Conservation (phyloP, 176 grass and related monocot genomes). For the Avena insularis region DNA sequence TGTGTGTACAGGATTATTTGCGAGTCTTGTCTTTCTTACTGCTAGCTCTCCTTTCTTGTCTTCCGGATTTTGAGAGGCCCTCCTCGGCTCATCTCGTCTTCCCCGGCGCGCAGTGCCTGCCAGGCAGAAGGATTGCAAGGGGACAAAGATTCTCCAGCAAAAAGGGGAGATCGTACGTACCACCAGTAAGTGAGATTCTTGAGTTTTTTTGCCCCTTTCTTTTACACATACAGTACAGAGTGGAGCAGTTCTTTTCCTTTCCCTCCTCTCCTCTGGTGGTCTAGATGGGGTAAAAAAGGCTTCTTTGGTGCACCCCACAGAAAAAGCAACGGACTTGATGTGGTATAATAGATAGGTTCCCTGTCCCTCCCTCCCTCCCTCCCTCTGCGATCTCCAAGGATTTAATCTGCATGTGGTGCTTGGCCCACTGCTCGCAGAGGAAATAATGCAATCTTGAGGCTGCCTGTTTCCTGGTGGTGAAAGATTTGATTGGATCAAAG, state of each 20-base stretch:
- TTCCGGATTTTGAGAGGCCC: slow-evolving; percentile 40
- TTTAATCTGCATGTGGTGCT: slow-evolving; percentile 35
- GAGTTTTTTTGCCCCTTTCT: not conserved
- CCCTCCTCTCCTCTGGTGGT: not conserved
- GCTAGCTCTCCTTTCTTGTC: slow-evolving; percentile 24
- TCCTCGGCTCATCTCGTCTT: not conserved
- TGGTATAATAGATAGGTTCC: slow-evolving; percentile 34
- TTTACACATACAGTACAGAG: slow-evolving; percentile 2
- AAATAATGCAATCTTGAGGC: slow-evolving; percentile 37
- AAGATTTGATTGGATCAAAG: slow-evolving; percentile 21
- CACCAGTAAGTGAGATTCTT: slow-evolving; percentile 45
- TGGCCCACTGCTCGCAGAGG: not conserved
- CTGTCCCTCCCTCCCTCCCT: not conserved
- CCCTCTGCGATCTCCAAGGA: not conserved
- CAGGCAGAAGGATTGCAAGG: slow-evolving; percentile 21
- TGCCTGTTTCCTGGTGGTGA: slow-evolving; percentile 29
- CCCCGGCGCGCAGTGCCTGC: slow-evolving; percentile 9
- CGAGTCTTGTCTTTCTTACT: slow-evolving; percentile 38
- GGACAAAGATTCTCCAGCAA: slow-evolving; percentile 45
- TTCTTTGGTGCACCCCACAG: not conserved
- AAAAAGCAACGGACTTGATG: slow-evolving; percentile 34
- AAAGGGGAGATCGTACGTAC: not conserved
- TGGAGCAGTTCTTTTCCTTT: slow-evolving; percentile 12
- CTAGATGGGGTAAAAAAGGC: slow-evolving; percentile 17
- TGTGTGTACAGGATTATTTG: slow-evolving; percentile 27